Conservation (phyloP, 2,329 filamentous ascomycete genomes). For the Botrytis aclada region DNA sequence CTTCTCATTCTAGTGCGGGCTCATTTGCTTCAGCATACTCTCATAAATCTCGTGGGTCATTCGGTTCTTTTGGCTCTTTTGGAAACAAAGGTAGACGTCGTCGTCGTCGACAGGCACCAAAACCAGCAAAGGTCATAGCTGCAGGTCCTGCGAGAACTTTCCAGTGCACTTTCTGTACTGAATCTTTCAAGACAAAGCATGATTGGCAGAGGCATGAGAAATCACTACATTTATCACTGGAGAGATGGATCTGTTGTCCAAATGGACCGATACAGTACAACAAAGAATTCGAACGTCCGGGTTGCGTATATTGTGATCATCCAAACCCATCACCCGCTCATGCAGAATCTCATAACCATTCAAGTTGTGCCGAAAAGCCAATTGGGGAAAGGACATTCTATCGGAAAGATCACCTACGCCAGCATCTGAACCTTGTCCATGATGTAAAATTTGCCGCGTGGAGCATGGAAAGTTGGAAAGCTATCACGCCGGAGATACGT, state of each 20-base stretch:
- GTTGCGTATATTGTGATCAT: conserved; percentile 60
- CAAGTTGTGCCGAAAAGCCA: conserved; percentile 63
- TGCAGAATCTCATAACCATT: conserved; percentile 57
- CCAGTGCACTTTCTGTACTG: conserved; percentile 68
- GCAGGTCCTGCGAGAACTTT: conserved; percentile 45
- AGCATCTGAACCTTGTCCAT: conserved; percentile 62
- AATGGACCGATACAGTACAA: conserved; percentile 55
- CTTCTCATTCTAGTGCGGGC: conserved; percentile 57
- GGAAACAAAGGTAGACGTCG: conserved; percentile 33
- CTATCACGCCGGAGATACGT: conserved; percentile 57
- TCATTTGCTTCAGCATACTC: conserved; percentile 60
- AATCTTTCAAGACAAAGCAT: conserved; percentile 65
- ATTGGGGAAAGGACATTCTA: conserved; percentile 63
- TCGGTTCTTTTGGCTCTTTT: conserved; percentile 38
- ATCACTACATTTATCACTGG: conserved; percentile 61
- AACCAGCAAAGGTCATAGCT: conserved; percentile 46
- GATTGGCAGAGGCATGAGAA: conserved; percentile 72
- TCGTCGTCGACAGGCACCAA: conserved; percentile 34
- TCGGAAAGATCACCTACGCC: conserved; percentile 64
- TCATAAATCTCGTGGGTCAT: conserved; percentile 55
- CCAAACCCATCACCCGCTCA: conserved; percentile 54
- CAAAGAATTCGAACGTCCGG: conserved; percentile 54
- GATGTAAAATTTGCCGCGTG: conserved; percentile 55
- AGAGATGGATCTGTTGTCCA: conserved; percentile 63
- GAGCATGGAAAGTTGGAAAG: conserved; percentile 65